Base-by-base conservation (phyloP, 495 filamentous ascomycete species). In the Zalerion maritima region DNA sequence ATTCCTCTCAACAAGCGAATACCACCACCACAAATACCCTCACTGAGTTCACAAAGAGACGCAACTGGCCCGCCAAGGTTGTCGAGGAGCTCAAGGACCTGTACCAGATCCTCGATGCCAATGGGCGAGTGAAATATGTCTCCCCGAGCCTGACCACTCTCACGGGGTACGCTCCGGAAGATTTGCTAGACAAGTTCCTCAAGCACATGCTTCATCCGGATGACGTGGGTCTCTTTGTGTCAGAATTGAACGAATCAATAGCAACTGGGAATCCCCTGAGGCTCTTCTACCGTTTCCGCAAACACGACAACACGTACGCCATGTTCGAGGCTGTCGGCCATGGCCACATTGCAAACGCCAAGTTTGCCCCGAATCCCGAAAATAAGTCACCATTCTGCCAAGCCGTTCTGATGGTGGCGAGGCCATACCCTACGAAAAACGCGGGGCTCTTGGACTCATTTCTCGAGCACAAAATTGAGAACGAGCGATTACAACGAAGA, bases 401-500 rank as follows among this genome's bases (percentile, higher is more conserved):
- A 36, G 86, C 87, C 11, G 78, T 94, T 45, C 94, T 96, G 52
- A 80, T 97, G 60, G 81, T 93, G 72, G 74, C 83, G 14, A 68
- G 89, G 13, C 89, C 84, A 6, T 93, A 94, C 50, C 85, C 84
- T 5, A 89, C 78, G 26, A 83, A 78, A 48, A 89, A 84, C 45
- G 73, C 82, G 0, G 72, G 68, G 6, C 60, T 94, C 5, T 55
- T 97, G 28, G 85, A 97, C 51, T 91, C 87, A 1, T 94, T 94
- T 37, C 61, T 97, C 9, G 89, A 97, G 51, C 87, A 94, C 55
- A 94, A 94, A 52, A 85, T 96, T 27, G 89, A 96, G 50, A 94
- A 97, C 42, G 85, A 92, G 52, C 72, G 89, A 11, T 52, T 97
- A 21, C 70, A 65, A 33, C 79, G 81, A 38, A 73, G 80, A 19